These are phyloP conservation scores for Mycena amicta DNA, from an alignment of 768 basidiomycete genomes.

Conservation along the genomic window DNA sequence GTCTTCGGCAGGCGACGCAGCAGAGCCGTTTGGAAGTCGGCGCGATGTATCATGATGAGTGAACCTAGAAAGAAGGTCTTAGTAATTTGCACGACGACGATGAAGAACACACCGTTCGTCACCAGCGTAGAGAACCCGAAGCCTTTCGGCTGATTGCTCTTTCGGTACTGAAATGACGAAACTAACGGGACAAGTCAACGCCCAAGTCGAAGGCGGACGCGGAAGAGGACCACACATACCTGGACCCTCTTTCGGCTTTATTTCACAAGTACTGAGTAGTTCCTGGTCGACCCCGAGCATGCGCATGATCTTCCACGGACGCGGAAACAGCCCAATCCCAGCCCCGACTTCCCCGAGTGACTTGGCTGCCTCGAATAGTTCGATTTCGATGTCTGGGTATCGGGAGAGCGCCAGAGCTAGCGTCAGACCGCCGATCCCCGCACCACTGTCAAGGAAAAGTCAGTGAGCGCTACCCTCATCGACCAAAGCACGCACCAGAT, in stretches of 20 bases:
- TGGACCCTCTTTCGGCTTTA: constrained; percentile 41
- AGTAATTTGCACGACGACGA: not conserved
- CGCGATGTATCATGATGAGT: constrained; percentile 60
- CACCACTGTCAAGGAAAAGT: constrained; percentile 42
- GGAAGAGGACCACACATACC: constrained; percentile 31
- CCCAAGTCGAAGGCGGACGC: too few species aligned
- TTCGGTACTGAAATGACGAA: constrained; percentile 51
- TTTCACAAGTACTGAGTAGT: constrained; percentile 41
- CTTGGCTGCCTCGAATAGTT: constrained; percentile 55
- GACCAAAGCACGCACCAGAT: constrained; percentile 49
- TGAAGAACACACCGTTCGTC: constrained; percentile 50
- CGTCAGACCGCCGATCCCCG: constrained; percentile 52
- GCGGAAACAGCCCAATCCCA: constrained; percentile 56
- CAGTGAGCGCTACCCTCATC: not conserved
- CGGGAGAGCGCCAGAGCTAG: constrained; percentile 48
- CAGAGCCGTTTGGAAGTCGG: constrained; percentile 66
- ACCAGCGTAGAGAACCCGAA: constrained; percentile 54
- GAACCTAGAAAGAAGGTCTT: constrained; percentile 38
- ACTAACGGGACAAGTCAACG: not conserved
- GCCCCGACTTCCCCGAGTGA: constrained; percentile 60
- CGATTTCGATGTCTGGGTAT: constrained; percentile 57
- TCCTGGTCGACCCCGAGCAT: constrained; percentile 50
- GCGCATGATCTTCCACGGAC: constrained; percentile 52
- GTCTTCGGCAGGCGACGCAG: constrained; percentile 49
- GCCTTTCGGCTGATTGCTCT: constrained; percentile 60